Conservation (phyloP, 2,329 filamentous ascomycete genomes). For the Trichoderma sp. region DNA sequence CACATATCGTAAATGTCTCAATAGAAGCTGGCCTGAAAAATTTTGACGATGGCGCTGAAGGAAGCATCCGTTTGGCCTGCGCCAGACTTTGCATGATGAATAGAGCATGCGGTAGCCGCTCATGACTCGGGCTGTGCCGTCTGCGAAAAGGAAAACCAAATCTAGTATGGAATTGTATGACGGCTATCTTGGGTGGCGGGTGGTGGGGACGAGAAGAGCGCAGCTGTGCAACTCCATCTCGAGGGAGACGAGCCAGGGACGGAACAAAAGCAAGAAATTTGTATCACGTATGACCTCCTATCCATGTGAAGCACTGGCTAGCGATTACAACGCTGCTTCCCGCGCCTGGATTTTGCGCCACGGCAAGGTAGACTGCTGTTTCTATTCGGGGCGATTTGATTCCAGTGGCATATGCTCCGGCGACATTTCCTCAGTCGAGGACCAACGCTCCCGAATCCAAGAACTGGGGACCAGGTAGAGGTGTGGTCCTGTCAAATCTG, state of each 20-base stretch:
- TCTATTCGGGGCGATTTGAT: neutral
- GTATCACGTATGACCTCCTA: neutral
- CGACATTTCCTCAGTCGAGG: neutral
- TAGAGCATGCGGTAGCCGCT: neutral
- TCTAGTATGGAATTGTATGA: neutral
- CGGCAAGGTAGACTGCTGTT: neutral
- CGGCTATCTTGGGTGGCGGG: neutral
- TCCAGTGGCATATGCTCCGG: neutral
- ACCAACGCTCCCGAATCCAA: constrained; percentile 4
- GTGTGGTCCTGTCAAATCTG: constrained; percentile 9
- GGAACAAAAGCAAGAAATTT: neutral
- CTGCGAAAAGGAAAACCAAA: neutral
- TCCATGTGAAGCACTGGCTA: neutral
- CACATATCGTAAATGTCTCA: neutral
- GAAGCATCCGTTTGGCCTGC: neutral
- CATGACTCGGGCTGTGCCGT: neutral
- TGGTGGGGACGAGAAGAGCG: neutral
- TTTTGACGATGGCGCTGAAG: neutral
- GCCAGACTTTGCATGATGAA: neutral
- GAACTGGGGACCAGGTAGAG: neutral
- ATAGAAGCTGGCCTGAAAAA: neutral
- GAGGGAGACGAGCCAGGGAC: neutral
- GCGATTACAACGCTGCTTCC: neutral
- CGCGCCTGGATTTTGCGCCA: neutral
- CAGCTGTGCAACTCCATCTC: neutral